Base-by-base conservation (phyloP, 2,329 filamentous ascomycete species). In the Amesomyces nigricolor region DNA sequence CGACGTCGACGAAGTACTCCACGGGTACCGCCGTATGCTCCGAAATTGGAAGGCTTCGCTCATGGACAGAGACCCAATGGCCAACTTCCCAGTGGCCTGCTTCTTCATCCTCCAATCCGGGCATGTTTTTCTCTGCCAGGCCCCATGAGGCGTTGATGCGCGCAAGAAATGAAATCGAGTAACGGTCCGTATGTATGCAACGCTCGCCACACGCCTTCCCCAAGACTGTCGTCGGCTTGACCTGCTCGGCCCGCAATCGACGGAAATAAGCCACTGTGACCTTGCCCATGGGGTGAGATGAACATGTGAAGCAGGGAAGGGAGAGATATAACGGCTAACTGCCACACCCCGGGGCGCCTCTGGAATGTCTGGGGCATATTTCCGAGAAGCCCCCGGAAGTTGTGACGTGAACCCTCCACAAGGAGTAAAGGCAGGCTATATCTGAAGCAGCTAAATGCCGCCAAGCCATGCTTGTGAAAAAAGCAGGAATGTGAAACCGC, bases 191-290 rank as follows among this genome's bases (percentile, higher is more conserved):
- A 57, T 62, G 56, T 58, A 61, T 26, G 22, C 22, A 26, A 26
- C 45, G 26, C 37, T 57, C 49, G 48, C 56, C 56, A 57, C 58
- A 58, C 47, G 51, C 45, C 48, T 50, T 54, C 44, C 46, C 42
- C 42, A 39, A 47, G 40, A 43, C 43, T 17, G 50, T 17, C 32
- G 16, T 38, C 13, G 43, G 44, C 51, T 26, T 16, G 44, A 14
- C 4, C 32, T 38, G 43, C 35, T 16, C 51, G 11, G 14, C 51
- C 35, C 32, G 14, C 37, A 32, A 9, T 22, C 40, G 35, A 35
- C 26, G 43, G 42, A 11, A 19, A n/a, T 30, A 22, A 13, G 32
- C 32, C 32, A 35, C 4, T 13, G 32, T 4, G 7, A 13, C 32
- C 32, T 35, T 9, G 9, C 11, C 32, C 32, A 10, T 13, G 32